These are phyloP conservation scores for Candida gigantensis DNA, from an alignment of 1,139 yeast species.

Conservation along the genomic window DNA sequence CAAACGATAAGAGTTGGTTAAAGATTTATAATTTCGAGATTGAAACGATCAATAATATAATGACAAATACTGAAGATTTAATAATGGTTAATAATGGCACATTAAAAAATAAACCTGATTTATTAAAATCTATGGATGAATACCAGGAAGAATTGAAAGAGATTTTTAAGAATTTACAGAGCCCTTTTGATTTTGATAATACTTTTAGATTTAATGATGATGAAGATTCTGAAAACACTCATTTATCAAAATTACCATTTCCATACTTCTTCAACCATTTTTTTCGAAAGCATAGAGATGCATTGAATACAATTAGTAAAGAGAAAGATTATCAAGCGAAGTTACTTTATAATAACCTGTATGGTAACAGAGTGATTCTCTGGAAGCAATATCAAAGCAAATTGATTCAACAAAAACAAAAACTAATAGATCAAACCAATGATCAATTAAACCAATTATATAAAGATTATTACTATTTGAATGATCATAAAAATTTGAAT, in stretches of 20 bases:
- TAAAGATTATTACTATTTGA: constrained; percentile 26
- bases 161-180: constrained; percentile 29
- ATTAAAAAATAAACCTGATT: constrained; percentile 19
- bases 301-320: constrained; percentile 26
- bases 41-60: constrained; percentile 35
- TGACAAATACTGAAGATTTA: constrained; percentile 35
- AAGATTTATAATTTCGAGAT: constrained; percentile 34
- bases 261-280: constrained; percentile 28
- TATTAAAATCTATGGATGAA: constrained; percentile 25
- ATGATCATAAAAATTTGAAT: constrained; percentile 16
- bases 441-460: constrained; percentile 27
- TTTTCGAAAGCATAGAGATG: constrained; percentile 25
- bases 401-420: constrained; percentile 23
- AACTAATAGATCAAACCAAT: constrained; percentile 25
- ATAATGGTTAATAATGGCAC: constrained; percentile 21
- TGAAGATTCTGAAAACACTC: constrained; percentile 10
- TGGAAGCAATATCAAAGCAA: constrained; percentile 36
- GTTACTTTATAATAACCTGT: constrained; percentile 23
- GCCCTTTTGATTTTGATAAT: constrained; percentile 38
- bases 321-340: constrained; percentile 34
- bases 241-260: constrained; percentile 29
- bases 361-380: constrained; percentile 30
- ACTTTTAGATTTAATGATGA: constrained; percentile 17
- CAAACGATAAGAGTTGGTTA: constrained; percentile 39
- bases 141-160: constrained; percentile 32